Conservation (phyloP, 2,329 filamentous ascomycete genomes). For the Stenocarpella maydis region DNA sequence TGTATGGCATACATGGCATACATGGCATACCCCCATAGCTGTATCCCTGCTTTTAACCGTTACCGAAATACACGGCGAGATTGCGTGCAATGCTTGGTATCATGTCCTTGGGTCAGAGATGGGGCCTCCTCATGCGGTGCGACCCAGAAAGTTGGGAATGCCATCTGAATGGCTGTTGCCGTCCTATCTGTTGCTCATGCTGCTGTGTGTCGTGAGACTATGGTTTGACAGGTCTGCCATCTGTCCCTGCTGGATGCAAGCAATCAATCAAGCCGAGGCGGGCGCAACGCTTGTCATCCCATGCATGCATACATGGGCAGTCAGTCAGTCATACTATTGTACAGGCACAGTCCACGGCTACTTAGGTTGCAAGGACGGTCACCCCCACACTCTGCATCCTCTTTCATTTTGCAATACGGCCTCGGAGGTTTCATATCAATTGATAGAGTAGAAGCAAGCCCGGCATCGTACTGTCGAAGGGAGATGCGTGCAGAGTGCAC, state of each 20-base stretch:
- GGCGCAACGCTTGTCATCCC: constrained; percentile 19
- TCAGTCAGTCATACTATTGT: background rate
- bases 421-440: constrained; percentile 3
- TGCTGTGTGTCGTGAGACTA: constrained; percentile 28
- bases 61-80: background rate
- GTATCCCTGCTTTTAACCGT: constrained; percentile 13
- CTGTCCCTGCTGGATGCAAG: background rate
- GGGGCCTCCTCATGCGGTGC: constrained; percentile 21
- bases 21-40: background rate
- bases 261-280: constrained; percentile 20
- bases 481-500: constrained; percentile 22
- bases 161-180: background rate
- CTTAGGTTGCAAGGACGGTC: background rate
- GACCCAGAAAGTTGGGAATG: constrained; percentile 15
- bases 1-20: too few species aligned
- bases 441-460: constrained; percentile 2
- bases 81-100: constrained; percentile 16
- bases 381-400: constrained; percentile 2
- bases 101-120: constrained; percentile 7
- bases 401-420: constrained; percentile 1
- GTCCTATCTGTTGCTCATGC: background rate
- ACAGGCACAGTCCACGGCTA: too few species aligned
- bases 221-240: constrained; percentile 24
- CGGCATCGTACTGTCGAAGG: background rate
- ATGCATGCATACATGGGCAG: background rate